Conservation (phyloP, 2,329 filamentous ascomycete genomes). For the Fusarium sp. region DNA sequence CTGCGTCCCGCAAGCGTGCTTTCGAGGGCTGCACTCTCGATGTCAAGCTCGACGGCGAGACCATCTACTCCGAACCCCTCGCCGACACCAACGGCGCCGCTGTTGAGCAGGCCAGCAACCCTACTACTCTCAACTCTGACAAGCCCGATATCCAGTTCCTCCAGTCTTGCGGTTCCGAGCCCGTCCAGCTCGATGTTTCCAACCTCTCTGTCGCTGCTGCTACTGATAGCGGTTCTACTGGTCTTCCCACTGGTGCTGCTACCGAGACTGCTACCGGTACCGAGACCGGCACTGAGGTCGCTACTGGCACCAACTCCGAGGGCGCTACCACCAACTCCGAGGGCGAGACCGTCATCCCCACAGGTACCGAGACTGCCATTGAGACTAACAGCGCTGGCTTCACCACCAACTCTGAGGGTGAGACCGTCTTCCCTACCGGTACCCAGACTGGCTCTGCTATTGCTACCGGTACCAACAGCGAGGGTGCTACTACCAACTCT, state of each 20-base stretch:
- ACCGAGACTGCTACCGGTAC: neutral
- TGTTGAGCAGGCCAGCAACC: neutral
- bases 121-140: fast-evolving
- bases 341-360: neutral
- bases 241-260: neutral
- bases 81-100: neutral
- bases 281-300: neutral
- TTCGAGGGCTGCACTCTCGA: constrained; percentile 5
- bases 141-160: constrained; percentile 2
- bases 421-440: constrained; percentile 38
- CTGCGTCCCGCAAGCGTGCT: neutral
- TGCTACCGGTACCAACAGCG: neutral
- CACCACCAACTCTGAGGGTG: neutral
- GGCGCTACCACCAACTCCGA: constrained; percentile 5
- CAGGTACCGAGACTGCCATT: neutral
- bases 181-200: neutral
- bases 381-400: constrained; percentile 29
- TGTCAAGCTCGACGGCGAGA: neutral
- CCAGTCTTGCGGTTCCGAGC: constrained; percentile 15
- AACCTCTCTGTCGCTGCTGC: constrained; percentile 13
- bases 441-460: neutral
- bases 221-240: neutral
- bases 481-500: neutral
- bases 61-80: neutral
- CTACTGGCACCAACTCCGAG: neutral